phyloP scores from a whole-genome alignment of 345 rosid species.

The Lepidium didymum region DNA sequence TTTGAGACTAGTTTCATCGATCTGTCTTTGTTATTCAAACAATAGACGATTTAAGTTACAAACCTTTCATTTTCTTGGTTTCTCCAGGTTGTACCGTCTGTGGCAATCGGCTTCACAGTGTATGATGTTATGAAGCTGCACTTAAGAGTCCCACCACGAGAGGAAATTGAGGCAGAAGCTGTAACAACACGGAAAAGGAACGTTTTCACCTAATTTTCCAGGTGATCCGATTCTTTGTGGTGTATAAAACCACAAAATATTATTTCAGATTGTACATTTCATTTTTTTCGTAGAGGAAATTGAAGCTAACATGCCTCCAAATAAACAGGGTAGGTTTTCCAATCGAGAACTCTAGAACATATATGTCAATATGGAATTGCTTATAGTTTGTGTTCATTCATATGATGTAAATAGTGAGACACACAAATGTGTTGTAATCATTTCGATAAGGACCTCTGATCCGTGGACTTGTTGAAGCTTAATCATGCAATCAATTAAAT shows the following conservation, averaged over 20 bases:
- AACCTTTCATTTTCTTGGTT: background rate
- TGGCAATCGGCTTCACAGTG: conserved; percentile 90
- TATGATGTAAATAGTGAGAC: background rate
- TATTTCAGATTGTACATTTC: conserved; percentile 20
- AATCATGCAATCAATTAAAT: too few relatives aligned
- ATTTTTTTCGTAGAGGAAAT: conserved; percentile 34
- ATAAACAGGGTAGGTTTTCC: background rate
- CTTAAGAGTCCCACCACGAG: conserved; percentile 78
- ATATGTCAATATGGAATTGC: conserved; percentile 8
- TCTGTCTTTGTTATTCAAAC: background rate
- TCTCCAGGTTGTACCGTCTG: conserved; percentile 80
- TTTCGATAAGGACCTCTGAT: background rate
- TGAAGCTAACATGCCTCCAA: background rate
- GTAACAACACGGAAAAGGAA: conserved; percentile 42
- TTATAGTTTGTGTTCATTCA: too few relatives aligned
- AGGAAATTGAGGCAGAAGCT: conserved; percentile 47
- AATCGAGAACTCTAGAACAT: background rate
- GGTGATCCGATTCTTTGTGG: conserved; percentile 12
- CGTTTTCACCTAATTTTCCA: conserved; percentile 32
- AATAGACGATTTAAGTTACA: background rate
- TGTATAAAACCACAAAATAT: conserved; percentile 11
- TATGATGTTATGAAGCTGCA: conserved; percentile 77
- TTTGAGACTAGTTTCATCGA: conserved; percentile 7
- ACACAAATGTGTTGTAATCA: background rate
- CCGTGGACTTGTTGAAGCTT: too few relatives aligned